Conservation (phyloP, 441 rosid species). For the Adansonia gregorii region DNA sequence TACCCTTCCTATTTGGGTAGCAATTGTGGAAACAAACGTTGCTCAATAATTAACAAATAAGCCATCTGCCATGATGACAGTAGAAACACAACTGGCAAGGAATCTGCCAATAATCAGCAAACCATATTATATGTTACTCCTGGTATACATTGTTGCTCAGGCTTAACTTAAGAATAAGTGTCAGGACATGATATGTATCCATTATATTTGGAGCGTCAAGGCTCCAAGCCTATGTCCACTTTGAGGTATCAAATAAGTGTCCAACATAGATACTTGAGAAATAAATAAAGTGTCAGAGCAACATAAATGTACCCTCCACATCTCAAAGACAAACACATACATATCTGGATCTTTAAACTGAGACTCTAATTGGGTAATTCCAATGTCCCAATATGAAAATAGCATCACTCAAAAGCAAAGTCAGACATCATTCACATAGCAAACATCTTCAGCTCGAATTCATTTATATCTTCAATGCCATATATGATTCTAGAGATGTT, state of each 20-base stretch:
- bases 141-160: neutral
- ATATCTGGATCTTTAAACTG: neutral
- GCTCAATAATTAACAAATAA: neutral
- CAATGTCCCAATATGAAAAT: neutral
- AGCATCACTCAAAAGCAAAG: slow-evolving; percentile 10
- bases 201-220: neutral
- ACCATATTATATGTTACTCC: neutral
- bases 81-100: slow-evolving; percentile 5
- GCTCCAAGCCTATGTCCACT: neutral
- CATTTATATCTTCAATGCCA: slow-evolving; percentile 6
- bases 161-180: neutral
- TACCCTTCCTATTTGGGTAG: neutral
- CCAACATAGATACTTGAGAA: neutral
- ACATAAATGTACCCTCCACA: neutral
- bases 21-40: neutral
- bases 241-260: neutral
- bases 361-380: neutral
- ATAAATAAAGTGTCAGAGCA: neutral
- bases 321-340: neutral
- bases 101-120: slow-evolving; percentile 12
- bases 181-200: neutral
- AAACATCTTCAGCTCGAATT: neutral
- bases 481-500: slow-evolving; percentile 2
- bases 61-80: slow-evolving; percentile 3
- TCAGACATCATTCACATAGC: neutral